These are phyloP conservation scores for Globisporangium radiosum DNA, from an alignment of 352 stramenopile species.

Conservation along the genomic window DNA sequence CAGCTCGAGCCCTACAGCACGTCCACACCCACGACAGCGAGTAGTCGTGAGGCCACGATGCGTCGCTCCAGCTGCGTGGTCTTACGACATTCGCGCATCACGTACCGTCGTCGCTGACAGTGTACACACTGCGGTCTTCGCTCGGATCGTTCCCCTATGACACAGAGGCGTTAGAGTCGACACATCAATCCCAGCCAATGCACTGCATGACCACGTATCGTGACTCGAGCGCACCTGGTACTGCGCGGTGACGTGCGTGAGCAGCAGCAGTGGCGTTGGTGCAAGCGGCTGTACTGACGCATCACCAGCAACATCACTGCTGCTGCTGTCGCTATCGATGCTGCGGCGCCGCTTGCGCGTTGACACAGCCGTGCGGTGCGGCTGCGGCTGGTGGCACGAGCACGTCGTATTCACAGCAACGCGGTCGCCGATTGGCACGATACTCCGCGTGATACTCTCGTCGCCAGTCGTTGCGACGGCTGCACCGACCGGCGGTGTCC, in stretches of 20 bases:
- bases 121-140: constrained; percentile 61
- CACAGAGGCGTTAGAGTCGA: neutral
- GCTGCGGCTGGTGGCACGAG: constrained; percentile 10
- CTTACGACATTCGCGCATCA: constrained; percentile 4
- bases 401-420: constrained; percentile 10
- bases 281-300: no score
- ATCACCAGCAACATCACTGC: neutral
- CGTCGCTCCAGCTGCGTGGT: no score
- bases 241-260: constrained; percentile 42
- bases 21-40: neutral
- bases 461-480: constrained; percentile 18
- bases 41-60: no score
- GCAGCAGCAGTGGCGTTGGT: constrained; percentile 4
- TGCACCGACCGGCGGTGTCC: constrained; percentile 29
- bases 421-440: neutral
- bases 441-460: constrained; percentile 5
- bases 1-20: constrained; percentile 29
- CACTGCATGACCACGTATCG: neutral
- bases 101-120: constrained; percentile 22
- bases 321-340: neutral
- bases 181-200: neutral
- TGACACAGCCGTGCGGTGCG: neutral
- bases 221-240: constrained; percentile 32
- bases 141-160: constrained; percentile 47
- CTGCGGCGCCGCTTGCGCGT: constrained; percentile 7